Percentiles rank a stretch among this genome's conserved stretches.
These are phyloP conservation scores for Kodamaea sagamina DNA, from an alignment of 805 yeast species.

Conservation along the genomic window DNA sequence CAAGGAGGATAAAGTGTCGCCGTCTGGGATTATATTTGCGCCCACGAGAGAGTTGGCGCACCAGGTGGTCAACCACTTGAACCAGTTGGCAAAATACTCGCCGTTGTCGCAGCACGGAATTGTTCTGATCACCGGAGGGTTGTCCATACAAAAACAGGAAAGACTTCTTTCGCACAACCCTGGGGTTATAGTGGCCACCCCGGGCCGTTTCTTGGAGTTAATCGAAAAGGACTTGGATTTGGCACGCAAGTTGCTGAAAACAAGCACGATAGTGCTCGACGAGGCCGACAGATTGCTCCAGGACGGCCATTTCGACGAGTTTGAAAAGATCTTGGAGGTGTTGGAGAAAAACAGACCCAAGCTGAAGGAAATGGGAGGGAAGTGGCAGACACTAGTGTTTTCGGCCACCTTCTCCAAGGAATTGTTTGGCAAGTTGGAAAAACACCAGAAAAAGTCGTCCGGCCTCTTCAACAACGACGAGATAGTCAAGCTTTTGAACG, in stretches of 20 bases:
- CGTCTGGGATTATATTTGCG: conserved; percentile 80
- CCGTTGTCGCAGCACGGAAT: conserved; percentile 59
- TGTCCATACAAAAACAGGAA: conserved; percentile 91
- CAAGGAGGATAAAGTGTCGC: conserved; percentile 29
- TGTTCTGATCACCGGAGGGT: conserved; percentile 88
- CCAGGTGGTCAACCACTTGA: conserved; percentile 84
- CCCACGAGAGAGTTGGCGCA: conserved; percentile 97
- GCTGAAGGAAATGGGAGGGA: conserved; percentile 36
- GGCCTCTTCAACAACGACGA: conserved; percentile 52
- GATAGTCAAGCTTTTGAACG: conserved; percentile 62
- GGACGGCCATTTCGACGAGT: conserved; percentile 94
- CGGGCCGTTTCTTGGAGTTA: conserved; percentile 89
- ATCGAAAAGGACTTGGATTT: conserved; percentile 59
- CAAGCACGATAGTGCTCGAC: conserved; percentile 69
- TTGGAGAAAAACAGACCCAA: conserved; percentile 52
- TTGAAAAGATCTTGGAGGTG: conserved; percentile 74
- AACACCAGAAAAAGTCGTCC: conserved; percentile 23
- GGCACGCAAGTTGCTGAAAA: conserved; percentile 42
- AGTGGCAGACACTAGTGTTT: conserved; percentile 87
- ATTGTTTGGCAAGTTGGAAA: conserved; percentile 72
- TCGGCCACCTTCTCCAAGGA: conserved; percentile 91
- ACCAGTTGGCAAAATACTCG: conserved; percentile 51
- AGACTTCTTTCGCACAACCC: conserved; percentile 74
- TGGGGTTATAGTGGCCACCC: conserved; percentile 87
- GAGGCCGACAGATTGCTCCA: conserved; percentile 95